Percentiles rank a stretch among this genome's conserved stretches.
phyloP scores from a whole-genome alignment of 179 eudicot species.

The Dionaea muscipula region DNA sequence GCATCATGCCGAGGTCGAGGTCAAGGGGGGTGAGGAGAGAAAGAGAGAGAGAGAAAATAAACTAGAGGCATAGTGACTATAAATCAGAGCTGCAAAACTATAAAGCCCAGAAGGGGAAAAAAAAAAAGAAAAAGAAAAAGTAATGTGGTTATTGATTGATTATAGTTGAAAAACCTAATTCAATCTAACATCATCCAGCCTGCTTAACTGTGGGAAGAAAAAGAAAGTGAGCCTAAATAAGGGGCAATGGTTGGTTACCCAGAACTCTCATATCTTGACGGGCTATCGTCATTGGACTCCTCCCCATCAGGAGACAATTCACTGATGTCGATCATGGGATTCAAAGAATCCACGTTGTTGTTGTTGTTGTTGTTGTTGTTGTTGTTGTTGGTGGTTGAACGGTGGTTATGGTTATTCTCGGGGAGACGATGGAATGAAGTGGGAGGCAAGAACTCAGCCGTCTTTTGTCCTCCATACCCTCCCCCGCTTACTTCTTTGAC shows the following conservation, averaged over 20 bases:
- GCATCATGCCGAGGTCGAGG: too few relatives aligned
- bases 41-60: too few relatives aligned
- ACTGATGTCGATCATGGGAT: not conserved
- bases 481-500: conserved; percentile 26
- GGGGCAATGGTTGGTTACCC: not conserved
- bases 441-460: conserved; percentile 30
- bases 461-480: conserved; percentile 24
- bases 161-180: too few relatives aligned
- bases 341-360: not conserved
- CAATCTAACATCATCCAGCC: too few relatives aligned
- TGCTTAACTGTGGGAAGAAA: not conserved
- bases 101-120: too few relatives aligned
- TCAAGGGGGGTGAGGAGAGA: too few relatives aligned
- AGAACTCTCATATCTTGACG: conserved; percentile 7
- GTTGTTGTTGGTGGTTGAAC: not conserved
- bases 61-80: too few relatives aligned
- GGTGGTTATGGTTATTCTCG: too few relatives aligned
- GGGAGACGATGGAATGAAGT: conserved; percentile 29
- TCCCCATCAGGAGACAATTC: not conserved
- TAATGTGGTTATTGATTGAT: too few relatives aligned
- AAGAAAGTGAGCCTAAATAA: not conserved
- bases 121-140: too few relatives aligned
- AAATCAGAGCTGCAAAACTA: too few relatives aligned
- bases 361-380: not conserved
- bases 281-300: conserved; percentile 8